Percentiles rank a stretch among this genome's conserved stretches.
These are phyloP conservation scores for Lycium barbarum DNA, from an alignment of 257 asterid genomes.

Conservation along the genomic window DNA sequence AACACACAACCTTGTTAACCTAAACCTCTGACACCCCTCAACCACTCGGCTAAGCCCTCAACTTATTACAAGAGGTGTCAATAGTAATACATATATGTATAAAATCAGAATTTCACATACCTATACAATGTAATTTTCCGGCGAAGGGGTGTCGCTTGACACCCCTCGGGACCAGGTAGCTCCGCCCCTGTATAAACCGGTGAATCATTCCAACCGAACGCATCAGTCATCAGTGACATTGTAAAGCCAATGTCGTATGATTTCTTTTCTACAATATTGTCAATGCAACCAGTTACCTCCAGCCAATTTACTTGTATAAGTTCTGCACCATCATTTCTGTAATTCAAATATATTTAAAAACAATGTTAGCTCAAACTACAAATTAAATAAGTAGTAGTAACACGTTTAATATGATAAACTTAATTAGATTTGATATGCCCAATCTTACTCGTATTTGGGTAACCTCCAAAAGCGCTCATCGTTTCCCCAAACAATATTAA, in stretches of 20 bases:
- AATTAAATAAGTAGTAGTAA: background rate
- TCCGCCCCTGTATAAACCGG: constrained; percentile 28
- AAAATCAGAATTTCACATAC: no score
- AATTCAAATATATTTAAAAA: background rate
- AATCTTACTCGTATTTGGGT: constrained; percentile 17
- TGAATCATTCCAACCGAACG: constrained; percentile 38
- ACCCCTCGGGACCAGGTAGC: no score
- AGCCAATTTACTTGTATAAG: constrained; percentile 44
- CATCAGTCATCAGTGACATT: constrained; percentile 35
- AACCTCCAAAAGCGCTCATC: constrained; percentile 7
- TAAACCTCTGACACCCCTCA: no score
- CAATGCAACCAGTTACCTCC: constrained; percentile 42
- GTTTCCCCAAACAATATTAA: constrained; percentile 26
- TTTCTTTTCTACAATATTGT: background rate
- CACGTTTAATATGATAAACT: background rate
- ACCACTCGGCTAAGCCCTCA: no score
- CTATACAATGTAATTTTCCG: no score
- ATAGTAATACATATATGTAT: no score
- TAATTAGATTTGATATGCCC: background rate
- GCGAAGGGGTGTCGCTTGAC: no score
- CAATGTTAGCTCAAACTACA: background rate
- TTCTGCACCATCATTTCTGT: constrained; percentile 14
- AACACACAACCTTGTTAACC: no score
- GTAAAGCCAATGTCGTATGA: constrained; percentile 34
- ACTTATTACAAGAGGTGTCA: no score